Percentiles rank a stretch among this genome's conserved stretches.
phyloP scores from a whole-genome alignment of 495 filamentous ascomycete genomes.

The Tuber brumale region DNA sequence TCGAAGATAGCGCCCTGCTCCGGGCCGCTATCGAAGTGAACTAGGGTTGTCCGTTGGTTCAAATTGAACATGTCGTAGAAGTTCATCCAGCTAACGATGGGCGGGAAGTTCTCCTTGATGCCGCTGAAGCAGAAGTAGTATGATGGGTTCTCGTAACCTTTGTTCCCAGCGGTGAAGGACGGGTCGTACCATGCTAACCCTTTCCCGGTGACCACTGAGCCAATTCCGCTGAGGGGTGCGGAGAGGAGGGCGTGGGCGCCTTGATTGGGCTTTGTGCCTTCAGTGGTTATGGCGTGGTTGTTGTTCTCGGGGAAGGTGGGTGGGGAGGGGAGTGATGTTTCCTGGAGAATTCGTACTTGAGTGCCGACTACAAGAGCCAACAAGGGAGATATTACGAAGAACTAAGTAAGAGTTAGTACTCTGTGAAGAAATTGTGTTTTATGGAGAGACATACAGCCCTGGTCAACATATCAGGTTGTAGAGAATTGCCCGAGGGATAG shows the following conservation, averaged over 20 bases:
- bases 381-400: constrained; percentile 15
- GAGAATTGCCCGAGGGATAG: not conserved
- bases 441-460: constrained; percentile 6
- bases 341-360: constrained; percentile 1
- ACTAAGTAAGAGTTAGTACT: constrained; percentile 13
- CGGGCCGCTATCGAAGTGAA: constrained; percentile 29
- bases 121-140: constrained; percentile 36
- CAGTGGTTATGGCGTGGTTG: constrained; percentile 16
- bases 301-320: constrained; percentile 23
- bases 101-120: constrained; percentile 32
- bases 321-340: not conserved
- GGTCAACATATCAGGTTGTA: constrained; percentile 15
- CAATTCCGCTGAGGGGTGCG: constrained; percentile 10
- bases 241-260: constrained; percentile 20
- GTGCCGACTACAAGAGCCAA: constrained; percentile 13
- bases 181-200: constrained; percentile 33
- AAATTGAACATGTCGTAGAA: constrained; percentile 34
- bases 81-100: constrained; percentile 37
- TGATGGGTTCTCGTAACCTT: constrained; percentile 20
- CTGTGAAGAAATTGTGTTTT: not conserved
- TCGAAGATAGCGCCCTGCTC: constrained; percentile 42
- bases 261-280: constrained; percentile 17
- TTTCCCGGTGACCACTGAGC: constrained; percentile 21
- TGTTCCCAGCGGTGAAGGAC: constrained; percentile 17
- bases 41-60: constrained; percentile 18